Base-by-base conservation (phyloP, 2,329 filamentous ascomycete species). In the Periglandula ipomoeae region DNA sequence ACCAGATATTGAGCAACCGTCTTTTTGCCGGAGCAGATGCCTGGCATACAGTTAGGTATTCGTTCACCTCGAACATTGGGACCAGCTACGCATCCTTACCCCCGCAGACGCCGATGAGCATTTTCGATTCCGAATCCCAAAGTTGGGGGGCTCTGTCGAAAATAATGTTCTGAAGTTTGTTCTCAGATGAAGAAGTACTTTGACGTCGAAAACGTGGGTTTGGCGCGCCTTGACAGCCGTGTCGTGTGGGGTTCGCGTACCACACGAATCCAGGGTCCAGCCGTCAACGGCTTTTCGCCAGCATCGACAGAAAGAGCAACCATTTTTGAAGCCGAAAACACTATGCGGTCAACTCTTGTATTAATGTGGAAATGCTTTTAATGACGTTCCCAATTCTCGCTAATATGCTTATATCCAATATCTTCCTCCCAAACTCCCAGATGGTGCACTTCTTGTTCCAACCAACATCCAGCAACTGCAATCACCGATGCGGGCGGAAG, bases 1-100 rank as follows among this genome's bases (percentile, higher is more conserved):
- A 90, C 80, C 8, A 98, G 79, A 64, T 95, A 96, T 48, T 87
- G 80, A 50, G 89, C 89, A 55, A 97, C 87, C 9, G 89, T 88
- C 63, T 82, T 84, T 71, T 96, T 97, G 60, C 93, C 93, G 44
- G 91, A 84, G 71, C 90, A 97, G 59, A 96, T 91, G 61, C 87
- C 90, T 93, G 61, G 27, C 5, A 22, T 38, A 19, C 17, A 20
- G 46, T 32, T 49, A 54, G 48, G 56, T 32, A 40, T 34, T 20
- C 17, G 4, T 43, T 47, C 23, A 32, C 15, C 10, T 49, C 22
- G 15, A 41, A 32, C 42, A 38, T 39, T 11, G 35, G n/a, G 42
- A 26, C 15, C 38, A 30, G 20, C 15, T 22, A 9, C 24, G 46
- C 15, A 26, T 32, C 35, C 67, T 61, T 73, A 85, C 84, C 82